Conservation (phyloP, 169 alveolate species). For the Theileria annulata region DNA sequence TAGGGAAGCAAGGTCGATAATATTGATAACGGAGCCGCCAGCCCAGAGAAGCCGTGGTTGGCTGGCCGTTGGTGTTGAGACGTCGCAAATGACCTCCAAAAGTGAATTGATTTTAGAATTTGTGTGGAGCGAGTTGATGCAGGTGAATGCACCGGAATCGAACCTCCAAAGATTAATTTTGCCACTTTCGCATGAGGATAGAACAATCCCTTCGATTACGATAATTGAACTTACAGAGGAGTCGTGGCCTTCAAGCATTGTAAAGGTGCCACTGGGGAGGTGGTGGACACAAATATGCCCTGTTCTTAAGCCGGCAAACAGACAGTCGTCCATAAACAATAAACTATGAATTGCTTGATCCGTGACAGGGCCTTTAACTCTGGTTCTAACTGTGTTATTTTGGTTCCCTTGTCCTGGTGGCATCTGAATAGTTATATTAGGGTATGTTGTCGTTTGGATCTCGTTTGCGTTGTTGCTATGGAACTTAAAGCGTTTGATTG, state of each 20-base stretch:
- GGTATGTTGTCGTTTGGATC: constrained; percentile 28
- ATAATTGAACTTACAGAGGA: constrained; percentile 43
- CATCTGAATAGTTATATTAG: constrained; percentile 31
- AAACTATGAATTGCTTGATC: constrained; percentile 48
- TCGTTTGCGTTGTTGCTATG: constrained; percentile 45
- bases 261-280: constrained; percentile 64
- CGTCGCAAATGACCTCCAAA: constrained; percentile 49
- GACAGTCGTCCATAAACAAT: constrained; percentile 62
- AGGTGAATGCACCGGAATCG: constrained; percentile 49
- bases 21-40: constrained; percentile 55
- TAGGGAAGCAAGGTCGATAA: constrained; percentile 54
- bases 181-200: constrained; percentile 62
- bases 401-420: constrained; percentile 5
- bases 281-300: constrained; percentile 67
- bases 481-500: constrained; percentile 36
- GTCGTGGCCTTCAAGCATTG: constrained; percentile 58
- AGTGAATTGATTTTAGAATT: constrained; percentile 38
- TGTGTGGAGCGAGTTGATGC: constrained; percentile 54
- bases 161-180: constrained; percentile 63
- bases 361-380: constrained; percentile 17
- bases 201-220: constrained; percentile 46
- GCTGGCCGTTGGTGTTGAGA: constrained; percentile 3
- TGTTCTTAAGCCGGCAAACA: constrained; percentile 51
- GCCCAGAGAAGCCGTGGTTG: constrained; percentile 59
- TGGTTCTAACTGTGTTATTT: neutral